phyloP scores from a whole-genome alignment of 192 early-diverging fungal genomes.

The Entomortierella chlamydospora region DNA sequence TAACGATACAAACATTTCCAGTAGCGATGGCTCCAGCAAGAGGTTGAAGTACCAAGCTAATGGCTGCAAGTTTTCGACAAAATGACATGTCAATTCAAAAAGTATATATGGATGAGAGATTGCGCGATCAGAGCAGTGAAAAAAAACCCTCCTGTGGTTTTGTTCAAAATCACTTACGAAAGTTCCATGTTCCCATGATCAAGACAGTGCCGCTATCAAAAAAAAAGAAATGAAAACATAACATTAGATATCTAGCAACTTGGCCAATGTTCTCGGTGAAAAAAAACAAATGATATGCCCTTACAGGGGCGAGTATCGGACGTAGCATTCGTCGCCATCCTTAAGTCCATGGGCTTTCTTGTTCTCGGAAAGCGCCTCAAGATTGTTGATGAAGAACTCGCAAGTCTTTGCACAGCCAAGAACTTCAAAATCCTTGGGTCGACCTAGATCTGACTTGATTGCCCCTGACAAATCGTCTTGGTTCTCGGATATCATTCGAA shows the following conservation, averaged over 20 bases:
- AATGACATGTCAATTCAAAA: no score
- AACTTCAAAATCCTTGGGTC: constrained; percentile 46
- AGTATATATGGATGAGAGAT: no score
- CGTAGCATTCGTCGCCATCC: constrained; percentile 30
- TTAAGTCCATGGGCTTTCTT: constrained; percentile 1
- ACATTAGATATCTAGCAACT: neutral
- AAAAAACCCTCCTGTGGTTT: no score
- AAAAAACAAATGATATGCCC: neutral
- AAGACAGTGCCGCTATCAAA: constrained; percentile 45
- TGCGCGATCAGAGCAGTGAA: no score
- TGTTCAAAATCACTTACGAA: constrained; percentile 36
- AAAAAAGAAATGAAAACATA: neutral
- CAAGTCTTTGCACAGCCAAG: constrained; percentile 1
- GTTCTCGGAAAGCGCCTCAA: constrained; percentile 20
- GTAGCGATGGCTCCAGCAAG: constrained; percentile 68
- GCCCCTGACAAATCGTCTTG: constrained; percentile 60
- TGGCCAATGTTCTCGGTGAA: neutral
- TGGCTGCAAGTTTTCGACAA: constrained; percentile 24
- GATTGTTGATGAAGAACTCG: constrained; percentile 21
- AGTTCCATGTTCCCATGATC: constrained; percentile 67
- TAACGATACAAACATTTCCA: constrained; percentile 61
- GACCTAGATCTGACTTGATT: constrained; percentile 67
- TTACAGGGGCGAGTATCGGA: constrained; percentile 47
- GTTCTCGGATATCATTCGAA: constrained; percentile 57
- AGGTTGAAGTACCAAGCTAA: constrained; percentile 62